Conservation (phyloP, 2,329 filamentous ascomycete species). For the Didymella sp. region DNA sequence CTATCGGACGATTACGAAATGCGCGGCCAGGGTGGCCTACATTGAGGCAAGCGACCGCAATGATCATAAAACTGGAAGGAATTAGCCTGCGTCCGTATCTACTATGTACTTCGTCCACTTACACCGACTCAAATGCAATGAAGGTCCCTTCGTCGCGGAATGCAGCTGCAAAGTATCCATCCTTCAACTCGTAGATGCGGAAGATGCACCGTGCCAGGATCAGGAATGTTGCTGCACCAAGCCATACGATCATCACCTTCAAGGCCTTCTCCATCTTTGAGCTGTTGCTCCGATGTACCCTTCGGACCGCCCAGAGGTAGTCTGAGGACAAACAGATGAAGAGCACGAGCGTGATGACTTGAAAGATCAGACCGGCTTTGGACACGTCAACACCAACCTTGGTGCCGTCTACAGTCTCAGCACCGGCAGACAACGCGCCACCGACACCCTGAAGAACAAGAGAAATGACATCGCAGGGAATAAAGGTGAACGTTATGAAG, state of each 20-base stretch:
- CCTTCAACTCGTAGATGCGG: constrained; percentile 18
- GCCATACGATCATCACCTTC: neutral
- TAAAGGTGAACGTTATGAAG: constrained; percentile 16
- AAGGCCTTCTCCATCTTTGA: neutral
- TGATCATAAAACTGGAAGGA: neutral
- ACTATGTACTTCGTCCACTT: neutral
- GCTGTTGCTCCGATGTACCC: neutral
- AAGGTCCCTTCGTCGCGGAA: constrained; percentile 16
- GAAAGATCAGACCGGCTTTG: constrained; percentile 14
- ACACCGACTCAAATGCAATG: constrained; percentile 19
- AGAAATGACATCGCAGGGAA: constrained; percentile 19
- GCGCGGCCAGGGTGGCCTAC: constrained; percentile 7
- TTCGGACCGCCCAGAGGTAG: neutral
- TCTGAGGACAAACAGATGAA: constrained; percentile 6
- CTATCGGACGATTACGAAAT: neutral
- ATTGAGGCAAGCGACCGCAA: constrained; percentile 10
- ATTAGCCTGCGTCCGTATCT: neutral
- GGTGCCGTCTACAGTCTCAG: neutral
- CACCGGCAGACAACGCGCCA: constrained; percentile 15
- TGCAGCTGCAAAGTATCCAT: constrained; percentile 15
- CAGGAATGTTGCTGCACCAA: constrained; percentile 1
- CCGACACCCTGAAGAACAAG: constrained; percentile 20
- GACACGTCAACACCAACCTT: constrained; percentile 10
- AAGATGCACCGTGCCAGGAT: constrained; percentile 16
- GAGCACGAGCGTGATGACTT: constrained; percentile 6